phyloP scores from a whole-genome alignment of 495 filamentous ascomycete genomes.

The Aeminium ludgeri region DNA sequence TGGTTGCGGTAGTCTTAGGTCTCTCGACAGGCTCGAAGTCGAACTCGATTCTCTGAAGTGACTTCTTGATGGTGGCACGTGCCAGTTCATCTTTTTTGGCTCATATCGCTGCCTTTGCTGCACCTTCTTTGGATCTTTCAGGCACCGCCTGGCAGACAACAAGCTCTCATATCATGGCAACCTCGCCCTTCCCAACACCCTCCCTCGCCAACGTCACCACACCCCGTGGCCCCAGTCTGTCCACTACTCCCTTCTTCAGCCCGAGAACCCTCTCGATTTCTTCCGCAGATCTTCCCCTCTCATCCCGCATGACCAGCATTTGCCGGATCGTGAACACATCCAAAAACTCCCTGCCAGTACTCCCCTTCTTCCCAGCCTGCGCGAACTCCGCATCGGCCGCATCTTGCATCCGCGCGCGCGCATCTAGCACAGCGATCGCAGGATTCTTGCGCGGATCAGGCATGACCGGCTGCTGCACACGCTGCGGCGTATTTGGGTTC shows the following conservation, averaged over 20 bases:
- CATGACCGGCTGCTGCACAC: constrained; percentile 8
- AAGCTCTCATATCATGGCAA: no score
- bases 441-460: constrained; percentile 36
- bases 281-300: constrained; percentile 28
- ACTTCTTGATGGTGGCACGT: no score
- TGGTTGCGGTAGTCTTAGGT: no score
- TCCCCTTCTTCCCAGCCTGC: constrained; percentile 30
- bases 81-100: no score
- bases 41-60: no score
- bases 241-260: constrained; percentile 41
- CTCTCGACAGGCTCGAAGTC: no score
- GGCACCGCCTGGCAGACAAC: no score
- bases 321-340: constrained; percentile 45
- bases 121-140: no score
- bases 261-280: constrained; percentile 46
- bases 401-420: constrained; percentile 38
- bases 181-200: neutral
- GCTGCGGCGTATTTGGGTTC: constrained; percentile 14
- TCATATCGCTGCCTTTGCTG: no score
- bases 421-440: constrained; percentile 36
- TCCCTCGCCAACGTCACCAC: constrained; percentile 27
- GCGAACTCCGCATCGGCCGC: constrained; percentile 40
- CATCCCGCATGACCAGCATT: constrained; percentile 43
- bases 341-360: constrained; percentile 38
- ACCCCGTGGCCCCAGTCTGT: constrained; percentile 34